Conservation (phyloP, 192 early-diverging fungal species). For the Coemansia sp. region DNA sequence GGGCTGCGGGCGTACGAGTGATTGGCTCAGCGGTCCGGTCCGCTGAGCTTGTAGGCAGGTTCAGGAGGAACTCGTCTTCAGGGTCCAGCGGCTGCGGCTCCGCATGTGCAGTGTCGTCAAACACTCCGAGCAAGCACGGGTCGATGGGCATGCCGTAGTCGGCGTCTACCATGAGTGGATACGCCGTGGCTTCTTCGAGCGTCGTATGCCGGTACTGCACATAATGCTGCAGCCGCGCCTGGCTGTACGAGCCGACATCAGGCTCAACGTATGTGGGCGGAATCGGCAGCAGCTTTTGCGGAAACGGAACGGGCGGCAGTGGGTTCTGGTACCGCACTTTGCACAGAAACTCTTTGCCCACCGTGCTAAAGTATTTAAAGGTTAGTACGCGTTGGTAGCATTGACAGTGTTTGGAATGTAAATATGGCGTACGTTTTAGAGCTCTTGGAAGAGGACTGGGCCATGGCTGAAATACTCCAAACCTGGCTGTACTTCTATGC, state of each 20-base stretch:
- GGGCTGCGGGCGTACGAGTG: neutral
- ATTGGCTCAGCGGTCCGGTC: neutral
- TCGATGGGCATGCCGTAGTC: conserved; percentile 59
- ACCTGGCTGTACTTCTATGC: neutral
- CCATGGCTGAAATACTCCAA: neutral
- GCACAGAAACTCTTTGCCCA: conserved; percentile 57
- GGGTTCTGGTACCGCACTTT: conserved; percentile 57
- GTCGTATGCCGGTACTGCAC: conserved; percentile 54
- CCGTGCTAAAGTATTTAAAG: conserved; percentile 16
- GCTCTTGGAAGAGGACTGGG: conserved; percentile 2
- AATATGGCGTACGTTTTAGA: conserved; percentile 33
- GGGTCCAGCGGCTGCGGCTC: conserved; percentile 35
- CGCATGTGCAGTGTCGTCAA: conserved; percentile 38
- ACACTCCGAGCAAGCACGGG: conserved; percentile 47
- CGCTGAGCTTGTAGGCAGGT: conserved; percentile 26
- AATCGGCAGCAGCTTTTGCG: conserved; percentile 57
- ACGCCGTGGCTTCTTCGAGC: conserved; percentile 53
- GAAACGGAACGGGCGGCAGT: conserved; percentile 53
- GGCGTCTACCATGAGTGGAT: conserved; percentile 50
- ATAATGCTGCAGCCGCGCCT: conserved; percentile 49
- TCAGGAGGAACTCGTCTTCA: conserved; percentile 46
- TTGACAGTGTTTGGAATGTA: neutral
- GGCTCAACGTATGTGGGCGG: conserved; percentile 54
- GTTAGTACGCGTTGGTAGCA: neutral
- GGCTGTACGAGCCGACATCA: conserved; percentile 47